Conservation (phyloP, 2,329 filamentous ascomycete genomes). For the Westerdykella ornata region DNA sequence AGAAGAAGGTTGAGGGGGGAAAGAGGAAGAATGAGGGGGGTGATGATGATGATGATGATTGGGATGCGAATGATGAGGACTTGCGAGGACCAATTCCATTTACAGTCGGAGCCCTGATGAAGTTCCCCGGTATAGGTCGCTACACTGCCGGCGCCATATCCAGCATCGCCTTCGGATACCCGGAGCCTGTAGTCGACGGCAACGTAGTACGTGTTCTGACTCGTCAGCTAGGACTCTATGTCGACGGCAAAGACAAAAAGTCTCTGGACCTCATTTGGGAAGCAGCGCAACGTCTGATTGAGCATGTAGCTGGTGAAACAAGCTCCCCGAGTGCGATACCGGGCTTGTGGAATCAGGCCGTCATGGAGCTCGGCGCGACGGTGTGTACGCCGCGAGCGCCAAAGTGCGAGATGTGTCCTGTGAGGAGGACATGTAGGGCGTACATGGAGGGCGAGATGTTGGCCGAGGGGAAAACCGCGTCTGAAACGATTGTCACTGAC, state of each 20-base stretch:
- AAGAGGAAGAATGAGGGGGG: no score
- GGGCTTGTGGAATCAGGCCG: constrained; percentile 56
- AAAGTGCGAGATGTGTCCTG: constrained; percentile 42
- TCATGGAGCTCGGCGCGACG: constrained; percentile 61
- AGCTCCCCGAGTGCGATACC: constrained; percentile 45
- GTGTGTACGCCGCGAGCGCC: constrained; percentile 53
- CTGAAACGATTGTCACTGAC: constrained; percentile 10
- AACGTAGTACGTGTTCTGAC: constrained; percentile 58
- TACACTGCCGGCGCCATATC: constrained; percentile 59
- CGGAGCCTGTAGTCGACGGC: constrained; percentile 57
- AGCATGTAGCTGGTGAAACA: constrained; percentile 39
- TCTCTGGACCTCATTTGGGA: constrained; percentile 51
- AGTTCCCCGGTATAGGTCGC: constrained; percentile 54
- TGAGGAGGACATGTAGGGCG: constrained; percentile 28
- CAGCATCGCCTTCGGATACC: constrained; percentile 55
- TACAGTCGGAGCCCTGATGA: constrained; percentile 40
- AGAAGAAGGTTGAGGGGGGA: background rate
- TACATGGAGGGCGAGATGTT: constrained; percentile 27
- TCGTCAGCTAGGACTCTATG: constrained; percentile 53
- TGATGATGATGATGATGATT: no score
- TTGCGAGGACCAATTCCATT: constrained; percentile 48
- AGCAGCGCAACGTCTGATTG: constrained; percentile 50
- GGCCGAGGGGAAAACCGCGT: constrained; percentile 10
- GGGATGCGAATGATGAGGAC: background rate
- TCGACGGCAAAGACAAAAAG: constrained; percentile 53